phyloP scores from a whole-genome alignment of 2,329 filamentous ascomycete genomes.

The Gnomoniopsis smithogilvyi region DNA sequence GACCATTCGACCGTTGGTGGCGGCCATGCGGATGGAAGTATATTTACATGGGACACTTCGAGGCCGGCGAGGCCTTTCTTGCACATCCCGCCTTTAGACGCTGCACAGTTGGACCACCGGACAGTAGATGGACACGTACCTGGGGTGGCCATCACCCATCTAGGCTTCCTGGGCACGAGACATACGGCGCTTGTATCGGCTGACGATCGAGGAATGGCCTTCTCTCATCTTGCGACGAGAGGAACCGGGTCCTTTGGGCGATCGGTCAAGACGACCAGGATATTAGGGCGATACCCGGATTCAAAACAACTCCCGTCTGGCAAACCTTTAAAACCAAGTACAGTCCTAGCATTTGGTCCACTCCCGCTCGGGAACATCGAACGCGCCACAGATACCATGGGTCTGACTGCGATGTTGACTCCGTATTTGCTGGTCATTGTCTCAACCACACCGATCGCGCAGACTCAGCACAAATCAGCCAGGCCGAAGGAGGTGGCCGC shows the following conservation, averaged over 20 bases:
- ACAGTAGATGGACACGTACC: conserved; percentile 79
- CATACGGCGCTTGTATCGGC: conserved; percentile 95
- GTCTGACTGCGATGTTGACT: conserved; percentile 90
- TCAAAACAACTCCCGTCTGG: conserved; percentile 54
- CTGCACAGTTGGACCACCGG: conserved; percentile 60
- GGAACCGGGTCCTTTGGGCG: conserved; percentile 84
- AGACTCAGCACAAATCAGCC: conserved; percentile 92
- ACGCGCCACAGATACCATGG: conserved; percentile 80
- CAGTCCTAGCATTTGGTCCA: conserved; percentile 86
- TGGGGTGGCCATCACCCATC: conserved; percentile 74
- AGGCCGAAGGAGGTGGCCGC: conserved; percentile 87
- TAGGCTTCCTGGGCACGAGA: conserved; percentile 92
- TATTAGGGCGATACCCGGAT: conserved; percentile 86
- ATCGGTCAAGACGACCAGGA: conserved; percentile 83
- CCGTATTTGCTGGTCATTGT: conserved; percentile 95
- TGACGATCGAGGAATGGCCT: conserved; percentile 94
- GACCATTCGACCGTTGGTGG: conserved; percentile 90
- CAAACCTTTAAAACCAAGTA: conserved; percentile 82
- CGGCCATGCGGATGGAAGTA: conserved; percentile 84
- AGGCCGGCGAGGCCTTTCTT: conserved; percentile 84
- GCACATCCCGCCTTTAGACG: conserved; percentile 73
- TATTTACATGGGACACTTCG: conserved; percentile 95
- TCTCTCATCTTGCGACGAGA: conserved; percentile 90
- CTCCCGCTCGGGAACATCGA: conserved; percentile 93
- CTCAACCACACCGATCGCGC: conserved; percentile 91